These are phyloP conservation scores for Schoenoplectus triqueter DNA, from an alignment of 202 grass and related monocot genomes.

Conservation along the genomic window DNA sequence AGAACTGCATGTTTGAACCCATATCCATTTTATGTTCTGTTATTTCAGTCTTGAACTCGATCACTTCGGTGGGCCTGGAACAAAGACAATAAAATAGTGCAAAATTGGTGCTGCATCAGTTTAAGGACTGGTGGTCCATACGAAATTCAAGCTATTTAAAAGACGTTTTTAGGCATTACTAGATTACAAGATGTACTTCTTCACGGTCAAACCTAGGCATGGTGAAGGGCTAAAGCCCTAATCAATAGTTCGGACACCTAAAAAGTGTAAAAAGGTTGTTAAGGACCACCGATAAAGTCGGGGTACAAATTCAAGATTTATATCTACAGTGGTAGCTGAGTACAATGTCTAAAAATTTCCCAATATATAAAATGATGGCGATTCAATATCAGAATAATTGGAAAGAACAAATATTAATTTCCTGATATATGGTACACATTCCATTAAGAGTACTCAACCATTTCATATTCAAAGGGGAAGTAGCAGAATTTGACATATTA, in stretches of 20 bases:
- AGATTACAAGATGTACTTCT: neutral
- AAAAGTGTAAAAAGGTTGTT: neutral
- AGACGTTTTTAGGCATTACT: neutral
- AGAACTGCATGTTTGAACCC: neutral
- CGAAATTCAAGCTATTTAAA: neutral
- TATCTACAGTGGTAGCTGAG: neutral
- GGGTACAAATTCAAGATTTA: neutral
- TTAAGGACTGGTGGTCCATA: neutral
- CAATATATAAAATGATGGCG: neutral
- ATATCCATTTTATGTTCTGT: conserved; percentile 74
- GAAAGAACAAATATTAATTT: neutral
- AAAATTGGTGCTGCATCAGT: neutral
- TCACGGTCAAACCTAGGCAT: neutral
- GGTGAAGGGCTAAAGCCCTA: neutral
- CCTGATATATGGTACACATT: neutral
- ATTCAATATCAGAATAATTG: neutral
- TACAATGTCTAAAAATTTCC: neutral
- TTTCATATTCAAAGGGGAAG: neutral
- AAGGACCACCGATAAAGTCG: neutral
- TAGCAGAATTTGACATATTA: conserved; percentile 11
- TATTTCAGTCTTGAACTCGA: conserved; percentile 78
- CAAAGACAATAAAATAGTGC: conserved; percentile 2
- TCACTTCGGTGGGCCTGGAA: conserved; percentile 67
- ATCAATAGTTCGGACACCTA: neutral
- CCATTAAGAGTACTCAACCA: neutral